phyloP scores from a whole-genome alignment of 495 filamentous ascomycete species.

The Clohesyomyces aquaticus region DNA sequence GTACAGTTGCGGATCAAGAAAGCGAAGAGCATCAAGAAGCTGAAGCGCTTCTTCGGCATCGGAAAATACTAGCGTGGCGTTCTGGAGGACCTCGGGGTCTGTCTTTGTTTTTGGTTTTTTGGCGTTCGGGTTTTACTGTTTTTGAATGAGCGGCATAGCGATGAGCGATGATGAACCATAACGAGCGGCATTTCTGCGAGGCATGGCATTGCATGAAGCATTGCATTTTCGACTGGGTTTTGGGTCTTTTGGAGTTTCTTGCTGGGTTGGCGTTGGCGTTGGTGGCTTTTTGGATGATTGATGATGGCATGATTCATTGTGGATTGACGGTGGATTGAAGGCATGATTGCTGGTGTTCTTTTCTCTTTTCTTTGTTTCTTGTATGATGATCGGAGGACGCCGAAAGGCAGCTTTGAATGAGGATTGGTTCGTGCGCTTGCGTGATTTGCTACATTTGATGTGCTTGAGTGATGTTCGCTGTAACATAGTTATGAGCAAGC shows the following conservation, averaged over 20 bases:
- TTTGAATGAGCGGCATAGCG: not conserved
- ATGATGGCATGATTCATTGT: not conserved
- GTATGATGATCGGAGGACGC: too few relatives aligned
- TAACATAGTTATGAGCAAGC: too few relatives aligned
- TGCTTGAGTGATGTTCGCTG: too few relatives aligned
- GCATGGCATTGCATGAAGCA: not conserved
- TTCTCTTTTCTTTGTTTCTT: not conserved
- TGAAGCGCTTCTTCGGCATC: not conserved
- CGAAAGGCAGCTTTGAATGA: too few relatives aligned
- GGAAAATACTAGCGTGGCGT: not conserved
- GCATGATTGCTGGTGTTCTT: not conserved
- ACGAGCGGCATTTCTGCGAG: not conserved
- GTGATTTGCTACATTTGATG: too few relatives aligned
- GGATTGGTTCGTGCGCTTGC: too few relatives aligned
- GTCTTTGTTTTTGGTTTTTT: slow-evolving; percentile 2
- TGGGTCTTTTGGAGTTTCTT: not conserved
- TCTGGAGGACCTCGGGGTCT: too few relatives aligned
- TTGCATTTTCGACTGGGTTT: not conserved
- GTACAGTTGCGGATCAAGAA: not conserved
- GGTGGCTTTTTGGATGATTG: not conserved
- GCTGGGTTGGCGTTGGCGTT: not conserved
- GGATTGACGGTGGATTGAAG: not conserved
- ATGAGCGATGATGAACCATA: too few relatives aligned
- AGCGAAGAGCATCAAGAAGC: not conserved
- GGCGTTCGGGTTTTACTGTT: not conserved